A percentile compares a stretch with the other conserved stretches of the same genome.
phyloP scores from a whole-genome alignment of 2,329 filamentous ascomycete species.

The Neoascochyta sp. region DNA sequence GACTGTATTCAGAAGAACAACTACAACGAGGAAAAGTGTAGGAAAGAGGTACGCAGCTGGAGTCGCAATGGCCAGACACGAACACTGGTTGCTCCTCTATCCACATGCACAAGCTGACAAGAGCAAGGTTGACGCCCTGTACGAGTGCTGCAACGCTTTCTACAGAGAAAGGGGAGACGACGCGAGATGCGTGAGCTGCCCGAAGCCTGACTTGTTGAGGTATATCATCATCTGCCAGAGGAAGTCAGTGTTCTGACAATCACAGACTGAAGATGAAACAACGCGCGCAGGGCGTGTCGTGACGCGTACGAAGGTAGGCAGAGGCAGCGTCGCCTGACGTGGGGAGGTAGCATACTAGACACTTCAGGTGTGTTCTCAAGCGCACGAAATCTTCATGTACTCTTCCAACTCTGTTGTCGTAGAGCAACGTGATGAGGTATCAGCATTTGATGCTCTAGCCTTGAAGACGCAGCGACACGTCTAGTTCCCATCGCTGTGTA shows the following conservation, averaged over 20 bases:
- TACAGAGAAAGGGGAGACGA: slow-evolving; percentile 75
- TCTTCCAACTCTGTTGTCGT: too few relatives aligned
- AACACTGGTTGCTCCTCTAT: background rate
- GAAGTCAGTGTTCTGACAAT: slow-evolving; percentile 9
- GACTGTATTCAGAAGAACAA: slow-evolving; percentile 80
- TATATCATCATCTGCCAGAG: slow-evolving; percentile 11
- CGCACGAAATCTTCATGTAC: too few relatives aligned
- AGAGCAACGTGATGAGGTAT: too few relatives aligned
- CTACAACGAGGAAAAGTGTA: slow-evolving; percentile 82
- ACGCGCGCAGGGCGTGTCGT: slow-evolving; percentile 46
- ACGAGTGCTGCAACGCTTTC: slow-evolving; percentile 89
- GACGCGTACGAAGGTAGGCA: background rate
- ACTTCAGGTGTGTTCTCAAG: too few relatives aligned
- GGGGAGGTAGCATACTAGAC: too few relatives aligned
- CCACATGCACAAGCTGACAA: slow-evolving; percentile 4
- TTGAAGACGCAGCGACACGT: too few relatives aligned
- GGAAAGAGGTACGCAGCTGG: slow-evolving; percentile 51
- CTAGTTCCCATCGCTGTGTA: too few relatives aligned
- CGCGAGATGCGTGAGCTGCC: slow-evolving; percentile 77
- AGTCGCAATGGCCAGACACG: background rate
- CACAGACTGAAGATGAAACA: slow-evolving; percentile 76
- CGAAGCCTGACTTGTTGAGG: slow-evolving; percentile 72
- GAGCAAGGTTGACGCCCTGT: slow-evolving; percentile 73
- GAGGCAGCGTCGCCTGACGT: too few relatives aligned
- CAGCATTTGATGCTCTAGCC: too few relatives aligned